Percentiles rank a stretch among this genome's conserved stretches.
These are phyloP conservation scores for Ganoderma leucocontextum DNA, from an alignment of 1,284 basidiomycete genomes.

Conservation along the genomic window DNA sequence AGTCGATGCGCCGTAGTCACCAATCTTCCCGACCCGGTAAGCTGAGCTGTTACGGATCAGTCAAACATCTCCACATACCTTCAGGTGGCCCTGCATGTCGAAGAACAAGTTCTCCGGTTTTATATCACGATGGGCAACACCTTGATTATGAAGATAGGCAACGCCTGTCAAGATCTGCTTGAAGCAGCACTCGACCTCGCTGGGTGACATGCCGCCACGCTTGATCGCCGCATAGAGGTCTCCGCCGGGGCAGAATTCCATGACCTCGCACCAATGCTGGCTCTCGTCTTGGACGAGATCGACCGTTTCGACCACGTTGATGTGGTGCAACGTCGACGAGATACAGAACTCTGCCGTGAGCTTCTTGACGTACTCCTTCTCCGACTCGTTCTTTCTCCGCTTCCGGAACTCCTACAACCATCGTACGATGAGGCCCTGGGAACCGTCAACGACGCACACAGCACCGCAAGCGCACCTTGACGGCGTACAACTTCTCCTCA, in stretches of 20 bases:
- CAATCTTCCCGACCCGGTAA: slow-evolving; percentile 68
- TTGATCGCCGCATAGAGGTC: slow-evolving; percentile 98
- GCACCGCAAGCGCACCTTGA: slow-evolving; percentile 76
- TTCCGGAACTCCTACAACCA: slow-evolving; percentile 90
- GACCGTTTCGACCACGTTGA: slow-evolving; percentile 98
- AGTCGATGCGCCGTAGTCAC: slow-evolving; percentile 98
- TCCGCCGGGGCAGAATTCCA: slow-evolving; percentile 99
- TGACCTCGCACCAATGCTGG: slow-evolving; percentile 98
- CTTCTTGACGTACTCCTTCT: slow-evolving; percentile 99
- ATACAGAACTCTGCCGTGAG: slow-evolving; percentile 99
- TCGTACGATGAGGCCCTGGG: slow-evolving; percentile 4
- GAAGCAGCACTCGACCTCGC: slow-evolving; percentile 97
- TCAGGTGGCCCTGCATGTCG: slow-evolving; percentile 92
- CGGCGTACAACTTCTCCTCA: slow-evolving; percentile 98
- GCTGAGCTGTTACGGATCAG: slow-evolving; percentile 14
- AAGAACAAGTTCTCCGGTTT: slow-evolving; percentile 98
- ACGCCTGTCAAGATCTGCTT: slow-evolving; percentile 95
- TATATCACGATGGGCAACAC: slow-evolving; percentile 97
- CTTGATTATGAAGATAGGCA: slow-evolving; percentile 92
- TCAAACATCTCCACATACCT: slow-evolving; percentile 59
- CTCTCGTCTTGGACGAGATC: slow-evolving; percentile 98
- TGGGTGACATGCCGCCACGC: slow-evolving; percentile 94
- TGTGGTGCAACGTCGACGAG: slow-evolving; percentile 95
- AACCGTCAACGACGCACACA: neutral
- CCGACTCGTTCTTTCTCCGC: slow-evolving; percentile 96